These are phyloP conservation scores for Coniochaeta prunicola DNA, from an alignment of 2,329 filamentous ascomycete genomes.

Conservation along the genomic window DNA sequence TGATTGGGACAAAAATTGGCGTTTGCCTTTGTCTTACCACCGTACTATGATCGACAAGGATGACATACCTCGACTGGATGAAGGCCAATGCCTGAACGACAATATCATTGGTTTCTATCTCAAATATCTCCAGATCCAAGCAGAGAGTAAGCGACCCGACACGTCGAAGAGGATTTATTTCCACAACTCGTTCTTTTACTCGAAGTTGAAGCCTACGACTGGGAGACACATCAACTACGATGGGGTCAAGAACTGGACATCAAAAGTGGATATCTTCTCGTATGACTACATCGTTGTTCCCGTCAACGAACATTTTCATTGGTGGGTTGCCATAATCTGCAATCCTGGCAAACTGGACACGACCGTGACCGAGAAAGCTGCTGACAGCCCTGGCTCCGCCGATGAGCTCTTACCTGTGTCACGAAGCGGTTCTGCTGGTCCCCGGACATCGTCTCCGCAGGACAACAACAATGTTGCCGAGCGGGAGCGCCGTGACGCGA, in stretches of 20 bases:
- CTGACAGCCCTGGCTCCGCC: background rate
- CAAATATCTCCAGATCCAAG: slow-evolving; percentile 58
- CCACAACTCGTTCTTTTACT: slow-evolving; percentile 91
- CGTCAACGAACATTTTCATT: slow-evolving; percentile 80
- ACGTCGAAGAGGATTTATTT: slow-evolving; percentile 66
- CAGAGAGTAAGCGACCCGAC: slow-evolving; percentile 47
- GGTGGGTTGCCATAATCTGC: slow-evolving; percentile 94
- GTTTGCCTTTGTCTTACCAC: slow-evolving; percentile 55
- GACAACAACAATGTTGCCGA: background rate
- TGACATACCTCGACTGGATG: slow-evolving; percentile 73
- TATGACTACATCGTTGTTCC: slow-evolving; percentile 89
- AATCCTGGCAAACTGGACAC: slow-evolving; percentile 63
- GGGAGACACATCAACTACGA: slow-evolving; percentile 69
- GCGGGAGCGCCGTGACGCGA: background rate
- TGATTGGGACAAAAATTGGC: slow-evolving; percentile 46
- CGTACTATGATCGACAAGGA: slow-evolving; percentile 59
- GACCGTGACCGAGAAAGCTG: slow-evolving; percentile 1
- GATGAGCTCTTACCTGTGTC: background rate
- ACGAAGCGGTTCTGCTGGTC: background rate
- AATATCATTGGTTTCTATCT: slow-evolving; percentile 87
- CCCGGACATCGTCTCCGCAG: background rate
- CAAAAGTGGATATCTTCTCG: slow-evolving; percentile 73
- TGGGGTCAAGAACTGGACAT: slow-evolving; percentile 81
- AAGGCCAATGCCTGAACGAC: slow-evolving; percentile 85
- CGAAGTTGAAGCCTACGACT: slow-evolving; percentile 58